Evolutionary conservation across 441 rosid genomes (phyloP).

Genomic region (California macrophylla): DNA sequence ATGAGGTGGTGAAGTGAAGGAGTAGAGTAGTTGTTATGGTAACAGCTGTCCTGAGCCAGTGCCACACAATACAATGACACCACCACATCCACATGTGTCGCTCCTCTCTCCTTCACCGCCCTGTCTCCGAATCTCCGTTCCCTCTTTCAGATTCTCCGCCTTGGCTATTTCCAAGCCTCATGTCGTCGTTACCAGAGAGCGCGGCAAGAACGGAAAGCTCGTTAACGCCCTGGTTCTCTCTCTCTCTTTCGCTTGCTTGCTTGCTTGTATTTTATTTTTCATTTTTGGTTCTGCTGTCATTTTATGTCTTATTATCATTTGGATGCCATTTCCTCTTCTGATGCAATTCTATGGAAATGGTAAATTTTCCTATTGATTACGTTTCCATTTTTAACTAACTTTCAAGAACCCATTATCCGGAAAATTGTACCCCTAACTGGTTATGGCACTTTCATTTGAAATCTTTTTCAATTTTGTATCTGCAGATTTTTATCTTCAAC

Average conservation of each 20-base stretch:
- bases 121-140: slow-evolving; percentile 16
- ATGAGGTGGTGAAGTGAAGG: too few species aligned
- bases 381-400: not conserved
- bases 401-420: not conserved
- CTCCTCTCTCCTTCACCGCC: slow-evolving; percentile 8
- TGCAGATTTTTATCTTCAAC: not conserved
- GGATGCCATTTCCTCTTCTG: not conserved
- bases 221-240: slow-evolving; percentile 53
- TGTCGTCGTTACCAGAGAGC: slow-evolving; percentile 84
- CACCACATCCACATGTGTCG: slow-evolving; percentile 23
- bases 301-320: not conserved
- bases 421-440: not conserved
- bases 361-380: not conserved
- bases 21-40: not conserved
- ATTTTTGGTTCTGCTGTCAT: not conserved
- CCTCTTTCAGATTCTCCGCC: slow-evolving; percentile 13
- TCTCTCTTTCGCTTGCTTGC: not conserved
- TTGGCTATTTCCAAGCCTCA: slow-evolving; percentile 32
- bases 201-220: slow-evolving; percentile 79
- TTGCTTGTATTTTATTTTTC: not conserved
- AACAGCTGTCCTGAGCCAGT: not conserved
- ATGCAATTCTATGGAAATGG: not conserved
- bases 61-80: slow-evolving; percentile 20
- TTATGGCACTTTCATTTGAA: not conserved
- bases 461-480: not conserved